Evolutionary conservation across 1,139 yeast species (phyloP).

Genomic region (Suhomyces guaymorum): DNA sequence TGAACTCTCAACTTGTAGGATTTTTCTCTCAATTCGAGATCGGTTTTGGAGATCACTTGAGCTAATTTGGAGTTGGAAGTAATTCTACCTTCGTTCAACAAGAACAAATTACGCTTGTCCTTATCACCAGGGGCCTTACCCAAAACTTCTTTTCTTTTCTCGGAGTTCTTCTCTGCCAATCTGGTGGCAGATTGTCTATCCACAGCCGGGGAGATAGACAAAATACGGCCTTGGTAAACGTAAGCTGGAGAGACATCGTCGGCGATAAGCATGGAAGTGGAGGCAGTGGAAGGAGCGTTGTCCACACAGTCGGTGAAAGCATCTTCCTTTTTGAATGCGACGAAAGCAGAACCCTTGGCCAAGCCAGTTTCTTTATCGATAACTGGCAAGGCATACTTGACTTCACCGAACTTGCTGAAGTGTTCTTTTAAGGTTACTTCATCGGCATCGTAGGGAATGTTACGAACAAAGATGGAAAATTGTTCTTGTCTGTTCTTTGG

Average conservation of each 20-base stretch:
- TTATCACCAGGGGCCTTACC: slow-evolving; percentile 81
- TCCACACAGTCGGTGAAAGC: slow-evolving; percentile 69
- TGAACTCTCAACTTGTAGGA: slow-evolving; percentile 84
- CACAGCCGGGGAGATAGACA: slow-evolving; percentile 81
- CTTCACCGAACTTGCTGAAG: slow-evolving; percentile 80
- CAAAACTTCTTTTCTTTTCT: slow-evolving; percentile 67
- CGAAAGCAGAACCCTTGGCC: slow-evolving; percentile 94
- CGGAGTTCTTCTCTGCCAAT: slow-evolving; percentile 72
- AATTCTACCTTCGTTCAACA: slow-evolving; percentile 93
- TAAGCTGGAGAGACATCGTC: slow-evolving; percentile 90
- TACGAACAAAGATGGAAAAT: slow-evolving; percentile 80
- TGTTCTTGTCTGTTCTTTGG: slow-evolving; percentile 64
- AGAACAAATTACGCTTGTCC: slow-evolving; percentile 81
- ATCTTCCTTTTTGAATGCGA: slow-evolving; percentile 68
- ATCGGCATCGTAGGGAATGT: slow-evolving; percentile 93
- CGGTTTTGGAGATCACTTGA: slow-evolving; percentile 62
- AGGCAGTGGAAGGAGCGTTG: slow-evolving; percentile 75
- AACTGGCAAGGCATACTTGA: slow-evolving; percentile 91
- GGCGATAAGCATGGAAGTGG: slow-evolving; percentile 80
- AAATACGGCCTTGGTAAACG: slow-evolving; percentile 89
- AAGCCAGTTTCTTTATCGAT: slow-evolving; percentile 81
- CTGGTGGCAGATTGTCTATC: slow-evolving; percentile 82
- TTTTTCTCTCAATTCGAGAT: slow-evolving; percentile 84
- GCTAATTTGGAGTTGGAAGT: slow-evolving; percentile 81
- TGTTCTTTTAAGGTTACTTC: slow-evolving; percentile 75